phyloP scores from a whole-genome alignment of 176 grass and related monocot species.

The Areca catechu region DNA sequence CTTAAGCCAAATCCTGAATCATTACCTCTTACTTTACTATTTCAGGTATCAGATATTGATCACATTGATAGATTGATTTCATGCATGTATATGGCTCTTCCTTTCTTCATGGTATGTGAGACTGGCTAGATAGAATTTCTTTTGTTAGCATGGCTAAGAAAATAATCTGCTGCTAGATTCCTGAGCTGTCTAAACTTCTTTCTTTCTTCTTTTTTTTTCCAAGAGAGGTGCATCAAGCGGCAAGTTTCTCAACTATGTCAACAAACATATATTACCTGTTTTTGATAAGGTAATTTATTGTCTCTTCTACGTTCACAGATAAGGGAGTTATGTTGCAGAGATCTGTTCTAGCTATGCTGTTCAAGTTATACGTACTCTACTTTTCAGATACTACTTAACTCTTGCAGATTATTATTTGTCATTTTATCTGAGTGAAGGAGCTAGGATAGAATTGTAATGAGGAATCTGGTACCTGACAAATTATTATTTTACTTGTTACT shows the following conservation, averaged over 20 bases:
- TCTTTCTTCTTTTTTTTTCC: slow-evolving; percentile 12
- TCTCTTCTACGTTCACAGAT: no score
- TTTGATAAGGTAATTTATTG: slow-evolving; percentile 72
- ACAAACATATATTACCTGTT: slow-evolving; percentile 88
- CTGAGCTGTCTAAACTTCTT: not conserved
- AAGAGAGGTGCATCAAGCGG: slow-evolving; percentile 92
- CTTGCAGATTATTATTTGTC: no score
- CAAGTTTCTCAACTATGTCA: slow-evolving; percentile 89
- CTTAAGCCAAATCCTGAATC: slow-evolving; percentile 12
- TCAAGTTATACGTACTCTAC: no score
- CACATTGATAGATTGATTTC: slow-evolving; percentile 85
- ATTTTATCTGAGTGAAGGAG: no score
- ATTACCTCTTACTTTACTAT: slow-evolving; percentile 14
- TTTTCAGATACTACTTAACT: no score
- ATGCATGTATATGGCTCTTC: slow-evolving; percentile 98
- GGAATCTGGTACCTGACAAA: no score
- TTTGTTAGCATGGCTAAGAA: not conserved
- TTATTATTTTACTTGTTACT: no score
- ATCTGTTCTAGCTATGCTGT: no score
- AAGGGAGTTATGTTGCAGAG: no score
- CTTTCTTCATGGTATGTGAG: slow-evolving; percentile 71
- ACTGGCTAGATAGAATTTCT: not conserved
- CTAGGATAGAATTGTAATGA: no score
- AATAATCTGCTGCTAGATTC: not conserved
- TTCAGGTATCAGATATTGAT: slow-evolving; percentile 78